Conservation (phyloP, 1,139 yeast species). For the Suhomyces coccinellae region DNA sequence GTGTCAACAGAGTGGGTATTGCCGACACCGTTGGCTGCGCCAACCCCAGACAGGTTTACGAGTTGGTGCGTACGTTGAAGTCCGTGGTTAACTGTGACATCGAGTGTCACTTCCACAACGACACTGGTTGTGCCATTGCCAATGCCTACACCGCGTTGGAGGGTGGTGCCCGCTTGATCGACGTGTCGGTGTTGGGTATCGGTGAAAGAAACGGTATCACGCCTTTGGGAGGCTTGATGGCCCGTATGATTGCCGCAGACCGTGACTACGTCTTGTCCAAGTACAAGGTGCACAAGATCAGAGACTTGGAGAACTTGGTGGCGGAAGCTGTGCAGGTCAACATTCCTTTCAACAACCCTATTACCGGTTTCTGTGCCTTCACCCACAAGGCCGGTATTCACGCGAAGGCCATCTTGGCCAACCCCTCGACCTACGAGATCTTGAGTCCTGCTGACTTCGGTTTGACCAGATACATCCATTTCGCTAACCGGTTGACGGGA, state of each 20-base stretch:
- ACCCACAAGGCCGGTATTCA: constrained; percentile 99
- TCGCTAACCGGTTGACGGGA: constrained; percentile 96
- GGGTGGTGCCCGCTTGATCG: constrained; percentile 95
- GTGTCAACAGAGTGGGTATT: constrained; percentile 98
- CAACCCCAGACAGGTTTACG: constrained; percentile 98
- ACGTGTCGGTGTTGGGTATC: constrained; percentile 93
- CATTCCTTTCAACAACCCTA: constrained; percentile 97
- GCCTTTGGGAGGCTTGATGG: constrained; percentile 97
- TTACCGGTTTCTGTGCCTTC: constrained; percentile 98
- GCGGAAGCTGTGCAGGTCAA: constrained; percentile 98
- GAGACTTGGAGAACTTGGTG: constrained; percentile 93
- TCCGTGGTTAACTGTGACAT: constrained; percentile 95
- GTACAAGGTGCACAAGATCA: constrained; percentile 92
- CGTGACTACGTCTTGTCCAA: constrained; percentile 94
- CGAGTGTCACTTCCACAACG: constrained; percentile 98
- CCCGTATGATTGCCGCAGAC: constrained; percentile 98
- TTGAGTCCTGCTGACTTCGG: constrained; percentile 95
- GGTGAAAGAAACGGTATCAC: constrained; percentile 99
- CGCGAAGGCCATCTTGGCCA: constrained; percentile 97
- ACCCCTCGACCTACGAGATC: constrained; percentile 97
- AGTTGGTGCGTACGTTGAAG: constrained; percentile 88
- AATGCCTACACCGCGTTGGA: constrained; percentile 97
- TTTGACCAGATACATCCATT: constrained; percentile 91
- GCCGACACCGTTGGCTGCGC: constrained; percentile 99
- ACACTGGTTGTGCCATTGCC: constrained; percentile 98